Conservation (phyloP, 75 land plant species). For the Pinus tabuliformis region DNA sequence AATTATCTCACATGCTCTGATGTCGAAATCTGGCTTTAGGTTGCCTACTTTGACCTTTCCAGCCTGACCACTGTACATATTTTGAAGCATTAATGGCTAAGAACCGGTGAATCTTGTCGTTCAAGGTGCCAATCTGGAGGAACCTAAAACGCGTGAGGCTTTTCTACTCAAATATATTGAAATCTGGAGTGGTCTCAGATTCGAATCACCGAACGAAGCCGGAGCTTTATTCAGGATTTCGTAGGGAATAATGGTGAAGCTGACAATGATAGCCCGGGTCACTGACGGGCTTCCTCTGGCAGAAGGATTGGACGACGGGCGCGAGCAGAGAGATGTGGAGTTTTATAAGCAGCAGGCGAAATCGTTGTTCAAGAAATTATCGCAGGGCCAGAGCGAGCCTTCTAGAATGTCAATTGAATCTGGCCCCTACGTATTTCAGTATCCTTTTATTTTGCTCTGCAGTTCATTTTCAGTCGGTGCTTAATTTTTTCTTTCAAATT, state of each 20-base stretch:
- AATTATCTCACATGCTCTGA: too few species aligned
- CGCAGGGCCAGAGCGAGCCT: conserved; percentile 76
- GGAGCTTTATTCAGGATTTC: not conserved
- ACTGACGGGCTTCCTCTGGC: conserved; percentile 95
- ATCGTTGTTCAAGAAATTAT: conserved; percentile 85
- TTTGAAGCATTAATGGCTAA: not conserved
- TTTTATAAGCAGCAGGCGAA: conserved; percentile 95
- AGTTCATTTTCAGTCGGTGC: too few species aligned
- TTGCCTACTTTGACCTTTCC: not conserved
- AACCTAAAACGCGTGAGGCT: too few species aligned
- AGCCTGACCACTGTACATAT: not conserved
- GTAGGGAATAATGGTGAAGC: conserved; percentile 73
- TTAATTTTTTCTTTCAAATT: too few species aligned
- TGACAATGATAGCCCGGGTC: conserved; percentile 95
- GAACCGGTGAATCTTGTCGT: not conserved
- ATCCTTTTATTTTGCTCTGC: conserved; percentile 42
- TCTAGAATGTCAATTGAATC: conserved; percentile 97
- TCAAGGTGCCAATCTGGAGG: not conserved
- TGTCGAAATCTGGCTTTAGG: too few species aligned
- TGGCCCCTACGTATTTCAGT: conserved; percentile 92
- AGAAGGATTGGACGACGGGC: conserved; percentile 92
- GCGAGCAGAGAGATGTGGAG: conserved; percentile 80
- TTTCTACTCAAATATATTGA: not conserved
- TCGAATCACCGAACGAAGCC: not conserved
- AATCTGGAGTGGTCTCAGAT: not conserved